These are phyloP conservation scores for Chlorella sp. DNA, from an alignment of 139 green algal species.

Conservation along the genomic window DNA sequence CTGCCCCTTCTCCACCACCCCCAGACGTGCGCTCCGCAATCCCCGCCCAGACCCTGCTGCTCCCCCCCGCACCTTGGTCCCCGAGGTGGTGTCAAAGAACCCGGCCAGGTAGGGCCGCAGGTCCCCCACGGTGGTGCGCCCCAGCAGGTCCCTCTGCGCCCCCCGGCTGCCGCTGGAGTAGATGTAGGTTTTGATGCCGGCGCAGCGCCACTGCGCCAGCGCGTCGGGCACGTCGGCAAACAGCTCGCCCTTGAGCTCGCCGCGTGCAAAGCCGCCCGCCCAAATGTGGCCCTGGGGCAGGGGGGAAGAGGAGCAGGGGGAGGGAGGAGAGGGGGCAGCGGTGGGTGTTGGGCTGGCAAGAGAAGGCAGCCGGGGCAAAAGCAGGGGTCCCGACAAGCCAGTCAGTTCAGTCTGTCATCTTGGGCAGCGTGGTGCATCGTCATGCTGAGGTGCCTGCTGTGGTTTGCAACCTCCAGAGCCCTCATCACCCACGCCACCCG, in stretches of 20 bases:
- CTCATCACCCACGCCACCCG: background rate
- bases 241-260: constrained; percentile 79
- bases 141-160: constrained; percentile 74
- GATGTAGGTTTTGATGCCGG: constrained; percentile 94
- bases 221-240: constrained; percentile 85
- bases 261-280: constrained; percentile 78
- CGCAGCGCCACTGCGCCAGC: constrained; percentile 71
- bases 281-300: constrained; percentile 68
- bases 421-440: background rate
- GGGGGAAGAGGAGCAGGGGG: background rate
- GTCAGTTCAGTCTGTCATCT: background rate
- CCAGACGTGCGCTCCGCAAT: too few species aligned
- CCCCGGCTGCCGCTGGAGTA: constrained; percentile 81
- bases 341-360: background rate
- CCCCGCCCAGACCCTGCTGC: background rate
- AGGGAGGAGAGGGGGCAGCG: background rate
- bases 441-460: too few species aligned
- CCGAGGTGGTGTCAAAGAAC: constrained; percentile 95
- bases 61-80: constrained; percentile 65
- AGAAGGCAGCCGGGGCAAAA: background rate
- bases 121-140: constrained; percentile 77
- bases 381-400: background rate
- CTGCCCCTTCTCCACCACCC: background rate
- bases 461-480: background rate
- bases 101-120: constrained; percentile 86